Evolutionary conservation across 1,139 yeast species (phyloP), one percentile per base, ranked within the genome.

Genomic region (Protomyces inouyei): DNA sequence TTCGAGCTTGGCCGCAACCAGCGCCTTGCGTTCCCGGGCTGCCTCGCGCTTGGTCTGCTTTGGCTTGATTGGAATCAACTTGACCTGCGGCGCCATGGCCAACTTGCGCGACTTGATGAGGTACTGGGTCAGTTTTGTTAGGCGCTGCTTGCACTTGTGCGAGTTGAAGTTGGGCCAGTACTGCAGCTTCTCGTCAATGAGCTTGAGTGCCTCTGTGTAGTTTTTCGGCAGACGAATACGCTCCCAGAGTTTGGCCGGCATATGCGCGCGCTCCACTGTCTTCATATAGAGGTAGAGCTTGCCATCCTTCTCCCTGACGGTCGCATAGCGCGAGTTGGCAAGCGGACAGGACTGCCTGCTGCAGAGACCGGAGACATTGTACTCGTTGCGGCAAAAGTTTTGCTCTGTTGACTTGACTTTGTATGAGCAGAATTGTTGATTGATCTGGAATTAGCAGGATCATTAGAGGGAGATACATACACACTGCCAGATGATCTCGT

Each of bases 191-290:
- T 85, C 86, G 74, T 92, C 98, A 67, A 93, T 84, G 45, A 93
- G 98, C 70, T 83, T 82, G 72, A 93, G 81, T 4, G 98, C 98
- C 73, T 83, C 87, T 64, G 86, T 82, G 75, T 91, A 93, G 75
- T 93, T 92, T 74, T 89, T 90, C 66, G 95, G 88, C 67, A 93
- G 80, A 74, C 86, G 86, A 74, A 93, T 86, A 72, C 98, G 82
- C 76, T 93, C 97, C 98, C 98, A 93, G 76, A 89, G 79, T 72
- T 88, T 88, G 56, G 88, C 84, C 14, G 98, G 98, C 71, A 90
- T 88, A 74, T 93, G 98, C 28, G 96, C 95, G 77, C 98, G 84
- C 79, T 93, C 98, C 1, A 95, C 96, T 0, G 98, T 93, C 75
- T 93, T 93, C 93, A 93, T 93, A 77, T 93, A 93, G 52, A 93